A percentile compares a stretch with the other conserved stretches of the same genome.
phyloP scores from a whole-genome alignment of 441 rosid species.

The Breynia disticha region DNA sequence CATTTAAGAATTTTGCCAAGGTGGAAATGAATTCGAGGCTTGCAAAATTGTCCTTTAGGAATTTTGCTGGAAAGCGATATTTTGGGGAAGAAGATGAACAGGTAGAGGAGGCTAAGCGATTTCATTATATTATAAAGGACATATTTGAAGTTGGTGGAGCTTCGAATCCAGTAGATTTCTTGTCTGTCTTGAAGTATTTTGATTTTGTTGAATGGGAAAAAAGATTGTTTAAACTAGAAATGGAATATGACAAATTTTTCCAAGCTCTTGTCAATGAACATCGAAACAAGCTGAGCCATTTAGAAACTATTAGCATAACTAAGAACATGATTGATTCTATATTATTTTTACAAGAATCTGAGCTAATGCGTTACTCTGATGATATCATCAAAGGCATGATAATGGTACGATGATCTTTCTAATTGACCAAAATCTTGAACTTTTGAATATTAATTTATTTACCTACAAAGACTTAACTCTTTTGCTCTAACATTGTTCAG shows the following conservation, averaged over 20 bases:
- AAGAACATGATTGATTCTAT: constrained; percentile 8
- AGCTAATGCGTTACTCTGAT: constrained; percentile 10
- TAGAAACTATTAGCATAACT: too few relatives aligned
- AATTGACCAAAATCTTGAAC: too few relatives aligned
- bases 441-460: too few relatives aligned
- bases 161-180: constrained; percentile 16
- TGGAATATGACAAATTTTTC: too few relatives aligned
- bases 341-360: constrained; percentile 4
- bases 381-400: constrained; percentile 8
- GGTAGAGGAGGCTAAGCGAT: constrained; percentile 8
- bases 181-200: constrained; percentile 18
- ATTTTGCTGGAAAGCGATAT: constrained; percentile 19
- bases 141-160: constrained; percentile 10
- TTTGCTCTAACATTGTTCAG: background rate
- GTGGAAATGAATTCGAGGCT: constrained; percentile 14
- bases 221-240: too few relatives aligned
- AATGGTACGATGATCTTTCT: constrained; percentile 14
- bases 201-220: too few relatives aligned
- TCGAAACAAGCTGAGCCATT: too few relatives aligned
- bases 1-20: background rate
- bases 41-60: constrained; percentile 18
- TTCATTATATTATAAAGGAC: constrained; percentile 13
- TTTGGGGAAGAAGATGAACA: constrained; percentile 9
- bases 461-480: too few relatives aligned
- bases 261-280: too few relatives aligned